Base-by-base conservation (phyloP, 352 stramenopile species). In the Pythium folliculosum region DNA sequence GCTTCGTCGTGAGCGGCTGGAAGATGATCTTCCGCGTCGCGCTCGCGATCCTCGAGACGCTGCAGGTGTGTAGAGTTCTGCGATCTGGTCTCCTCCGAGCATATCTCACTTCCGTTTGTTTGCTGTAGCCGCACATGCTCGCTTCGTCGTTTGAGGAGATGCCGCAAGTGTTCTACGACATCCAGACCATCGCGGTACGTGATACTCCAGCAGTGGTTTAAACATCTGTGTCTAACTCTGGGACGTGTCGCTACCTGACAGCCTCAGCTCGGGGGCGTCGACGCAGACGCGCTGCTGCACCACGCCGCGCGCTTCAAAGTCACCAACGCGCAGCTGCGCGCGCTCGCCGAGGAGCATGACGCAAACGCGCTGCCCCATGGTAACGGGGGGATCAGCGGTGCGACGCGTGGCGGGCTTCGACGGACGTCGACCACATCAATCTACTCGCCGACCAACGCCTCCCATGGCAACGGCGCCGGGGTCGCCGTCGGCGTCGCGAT, bases 141-240 rank as follows among this genome's bases (percentile, higher is more conserved):
- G 72, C 72, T 1, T 86, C 80, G 13, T 57, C 60, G 8, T 93
- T 91, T 72, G 82, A 91, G 51, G 81, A 90, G 54, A 90, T 93
- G 40, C 78, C 84, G 30, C 79, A 88, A 60, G 71, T 93, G 35
- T 88, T 93, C 44, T 91, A 91, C 74, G 81, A 90, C 48, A 77
- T 92, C 7, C 77, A 84, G 32, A 71, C 75, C 25, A 73, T 84
- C 48, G 82, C 79, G n/a, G 84, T 92, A 62, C 55, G 84, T 60
- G 1, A 2, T 27, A 2, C 22, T 27, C 38, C 2, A 25, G 35
- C 5, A 17, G 37, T 50, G n/a, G n/a, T n/a, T n/a, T n/a, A n/a
- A n/a, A n/a, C n/a, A n/a, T n/a, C n/a, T n/a, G n/a, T n/a, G n/a
- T n/a, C n/a, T n/a, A n/a, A n/a, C n/a, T n/a, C n/a, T n/a, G n/a